Evolutionary conservation across 768 basidiomycete genomes (phyloP), one percentile per base, ranked within the genome.

Genomic region (Boletus huronensis): DNA sequence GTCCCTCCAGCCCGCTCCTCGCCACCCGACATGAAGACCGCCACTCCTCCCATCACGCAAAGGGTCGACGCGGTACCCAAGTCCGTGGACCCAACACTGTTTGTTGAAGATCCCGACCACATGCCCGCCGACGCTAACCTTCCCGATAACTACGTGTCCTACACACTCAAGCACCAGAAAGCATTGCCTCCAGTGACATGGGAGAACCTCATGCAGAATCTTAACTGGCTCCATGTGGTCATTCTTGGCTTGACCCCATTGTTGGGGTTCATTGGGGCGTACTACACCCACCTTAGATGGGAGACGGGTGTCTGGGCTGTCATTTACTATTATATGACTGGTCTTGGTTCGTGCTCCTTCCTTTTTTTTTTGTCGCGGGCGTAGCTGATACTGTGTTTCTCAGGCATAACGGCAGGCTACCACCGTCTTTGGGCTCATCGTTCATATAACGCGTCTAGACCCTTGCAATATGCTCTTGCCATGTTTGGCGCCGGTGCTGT

Each of bases 341-440:
- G 94, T 35, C 79, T 96, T 16, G 93, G 90, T 84, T 68, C 61
- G 81, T 76, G 50, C 75, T 59, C 48, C 73, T 52, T 60, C 75
- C 48, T 64, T 76, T 53, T n/a, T 75, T 75, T 63, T 75, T 35
- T 50, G 3, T 40, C 19, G 8, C 17, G 13, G 6, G 74, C 61
- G 73, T 36, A 1, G 63, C 58, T 63, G 75, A 61, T 29, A 74
- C 74, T 14, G 19, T n/a, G 3, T 17, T 13, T 48, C 29, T 48
- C 48, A 85, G 84, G 91, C 25, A 92, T 94, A 55, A 93, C 91
- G 0, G 91, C 90, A 10, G 96, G 97, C 11, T 99, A 98, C 74
- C 97, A 99, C 66, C 85, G 97, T 53, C 81, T 98, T 0, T 99
- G 95, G 94, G 91, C 97, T 10, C 97, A 99, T 67, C 84, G 97